phyloP scores from a whole-genome alignment of 2,329 filamentous ascomycete genomes.

The Microascus cirrosus region DNA sequence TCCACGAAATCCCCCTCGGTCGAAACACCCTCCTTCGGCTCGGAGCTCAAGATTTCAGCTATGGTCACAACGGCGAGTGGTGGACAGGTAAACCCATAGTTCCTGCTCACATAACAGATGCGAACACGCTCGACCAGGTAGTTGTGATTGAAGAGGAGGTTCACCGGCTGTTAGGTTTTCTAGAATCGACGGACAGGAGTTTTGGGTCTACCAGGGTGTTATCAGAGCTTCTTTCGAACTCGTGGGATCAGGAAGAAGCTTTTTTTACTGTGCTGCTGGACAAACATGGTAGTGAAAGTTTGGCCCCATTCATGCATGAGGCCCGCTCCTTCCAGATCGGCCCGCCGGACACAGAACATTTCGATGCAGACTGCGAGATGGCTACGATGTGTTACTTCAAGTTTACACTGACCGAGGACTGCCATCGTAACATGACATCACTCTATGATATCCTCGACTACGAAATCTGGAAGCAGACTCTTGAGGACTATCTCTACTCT shows the following conservation, averaged over 20 bases:
- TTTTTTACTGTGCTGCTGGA: background rate
- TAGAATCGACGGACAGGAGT: slow-evolving; percentile 47
- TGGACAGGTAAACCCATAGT: slow-evolving; percentile 47
- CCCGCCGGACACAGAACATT: background rate
- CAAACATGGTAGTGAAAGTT: background rate
- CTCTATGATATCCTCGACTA: slow-evolving; percentile 37
- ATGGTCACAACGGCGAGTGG: slow-evolving; percentile 48
- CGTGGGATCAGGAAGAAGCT: slow-evolving; percentile 1
- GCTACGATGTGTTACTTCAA: background rate
- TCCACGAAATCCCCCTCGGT: slow-evolving; percentile 46
- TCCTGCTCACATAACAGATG: slow-evolving; percentile 20
- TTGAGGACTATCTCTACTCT: slow-evolving; percentile 23
- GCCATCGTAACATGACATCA: slow-evolving; percentile 18
- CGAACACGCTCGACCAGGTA: background rate
- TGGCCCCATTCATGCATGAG: background rate
- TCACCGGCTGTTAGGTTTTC: slow-evolving; percentile 52
- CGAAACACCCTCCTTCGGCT: slow-evolving; percentile 41
- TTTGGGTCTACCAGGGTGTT: slow-evolving; percentile 45
- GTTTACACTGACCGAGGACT: slow-evolving; percentile 1
- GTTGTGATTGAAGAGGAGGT: slow-evolving; percentile 39
- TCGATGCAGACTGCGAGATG: background rate
- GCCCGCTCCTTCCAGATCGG: slow-evolving; percentile 2
- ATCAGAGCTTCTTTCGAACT: slow-evolving; percentile 12
- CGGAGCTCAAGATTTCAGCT: slow-evolving; percentile 28
- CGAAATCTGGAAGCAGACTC: slow-evolving; percentile 32